Base-by-base conservation (phyloP, 805 yeast species). In the Candida suzukii region DNA sequence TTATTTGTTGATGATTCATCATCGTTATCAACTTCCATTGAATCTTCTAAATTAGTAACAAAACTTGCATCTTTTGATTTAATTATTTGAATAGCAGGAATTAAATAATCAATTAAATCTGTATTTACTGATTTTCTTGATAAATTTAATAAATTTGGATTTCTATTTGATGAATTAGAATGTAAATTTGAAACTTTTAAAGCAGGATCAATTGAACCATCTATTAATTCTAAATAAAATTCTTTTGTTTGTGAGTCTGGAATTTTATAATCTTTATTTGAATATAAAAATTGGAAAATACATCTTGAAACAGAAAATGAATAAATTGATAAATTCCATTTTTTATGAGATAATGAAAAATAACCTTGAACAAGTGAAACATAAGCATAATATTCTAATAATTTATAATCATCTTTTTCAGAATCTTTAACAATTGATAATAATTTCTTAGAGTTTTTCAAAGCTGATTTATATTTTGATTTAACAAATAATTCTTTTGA, bases 401-500 rank as follows among this genome's bases (percentile, higher is more conserved):
- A 13, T 29, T 30, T 48, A 16, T 38, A 46, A 38, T 60, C 48
- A 40, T 71, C 63, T 3, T 50, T 16, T 47, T 76, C 82, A 36
- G 64, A 58, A 1, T 49, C 46, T 17, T 24, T 16, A 11, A 12
- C 16, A 35, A 35, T 22, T 3, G 54, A 56, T 22, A 74, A 53
- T 26, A 86, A 59, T 25, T 67, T 66, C 32, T 63, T 57, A 18
- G 73, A 60, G 39, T 67, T 67, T 37, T 61, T 59, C 24, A 71
- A 58, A 1, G 91, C 78, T 58, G 75, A 81, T 54, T 81, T 86
- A 46, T 83, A 72, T 58, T 85, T 84, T 22, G 88, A 74, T 11
- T 70, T 55, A 50, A 83, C 63, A 44, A 80, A 73, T 41, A 72
- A 72, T n/a, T 73, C 66, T 57, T 56, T 67, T 49, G 65, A 56